Evolutionary conservation across 768 basidiomycete genomes (phyloP), one percentile per base, ranked within the genome.

Genomic region (Tephrocybe rancida): DNA sequence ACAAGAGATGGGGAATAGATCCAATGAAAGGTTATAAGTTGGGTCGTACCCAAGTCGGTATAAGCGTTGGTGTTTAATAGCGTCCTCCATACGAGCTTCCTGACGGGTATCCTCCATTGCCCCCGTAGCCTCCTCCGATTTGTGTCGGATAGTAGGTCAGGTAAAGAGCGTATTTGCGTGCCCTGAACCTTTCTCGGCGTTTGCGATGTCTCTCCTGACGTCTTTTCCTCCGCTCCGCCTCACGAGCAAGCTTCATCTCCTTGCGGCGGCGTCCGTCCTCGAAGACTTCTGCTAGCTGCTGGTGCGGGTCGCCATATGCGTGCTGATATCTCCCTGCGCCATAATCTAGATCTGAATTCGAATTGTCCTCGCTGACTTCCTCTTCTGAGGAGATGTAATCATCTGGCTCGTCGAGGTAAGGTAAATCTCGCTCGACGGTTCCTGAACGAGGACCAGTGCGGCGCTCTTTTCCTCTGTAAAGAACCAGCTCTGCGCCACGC

Each of bases 381-480:
- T 72, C 71, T n/a, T 72, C 69, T 6, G 78, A 79, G 3, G 74
- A 73, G 19, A 74, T 73, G 5, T 72, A 71, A 16, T 75, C 73
- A 1, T 73, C 73, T 29, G 72, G 68, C 37, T 78, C 75, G 14
- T 77, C 72, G n/a, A 75, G 70, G 19, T 68, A 65, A n/a, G 81
- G 79, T 30, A 86, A 71, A 45, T 77, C 71, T 48, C 75, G 70
- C 59, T 90, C 89, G 32, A 82, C 58, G 1, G 70, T 61, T 39
- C 89, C 89, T 0, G 73, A 71, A 26, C 70, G 70, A 5, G 74
- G 73, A 2, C 91, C 90, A n/a, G 89, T 85, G 57, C 87, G 85
- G 30, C 88, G 82, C 68, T 90, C 85, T 43, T 79, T 82, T 38
- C 91, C 91, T 65, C 85, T 88, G 76, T 83, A 93, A n/a, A 94